Conservation (phyloP, 2,329 filamentous ascomycete species). For the Botrytis tulipae region DNA sequence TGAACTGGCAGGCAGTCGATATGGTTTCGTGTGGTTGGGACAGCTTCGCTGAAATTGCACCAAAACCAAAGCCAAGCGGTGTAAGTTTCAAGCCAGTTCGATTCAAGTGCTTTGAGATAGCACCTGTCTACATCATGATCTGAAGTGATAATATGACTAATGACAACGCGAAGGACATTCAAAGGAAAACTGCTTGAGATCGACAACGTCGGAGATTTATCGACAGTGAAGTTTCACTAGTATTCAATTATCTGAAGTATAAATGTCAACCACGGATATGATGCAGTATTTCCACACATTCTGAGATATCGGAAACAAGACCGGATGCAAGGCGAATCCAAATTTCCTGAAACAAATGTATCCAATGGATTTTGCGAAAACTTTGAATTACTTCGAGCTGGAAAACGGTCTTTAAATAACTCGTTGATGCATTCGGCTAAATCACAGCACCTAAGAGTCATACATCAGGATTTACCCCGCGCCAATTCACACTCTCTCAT, state of each 20-base stretch:
- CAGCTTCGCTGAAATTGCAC: neutral
- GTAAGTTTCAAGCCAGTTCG: neutral
- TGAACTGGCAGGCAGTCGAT: too few relatives aligned
- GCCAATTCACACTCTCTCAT: neutral
- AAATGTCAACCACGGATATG: rapidly evolving
- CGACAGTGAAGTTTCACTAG: neutral
- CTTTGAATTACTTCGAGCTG: neutral
- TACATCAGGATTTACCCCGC: neutral
- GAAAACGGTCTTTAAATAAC: neutral
- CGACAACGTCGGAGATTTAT: neutral
- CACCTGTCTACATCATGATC: neutral
- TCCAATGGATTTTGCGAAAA: too few relatives aligned
- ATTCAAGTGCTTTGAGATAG: neutral
- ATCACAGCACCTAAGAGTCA: neutral
- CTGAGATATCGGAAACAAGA: neutral
- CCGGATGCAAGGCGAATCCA: neutral
- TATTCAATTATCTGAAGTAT: neutral
- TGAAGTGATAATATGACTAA: too few relatives aligned
- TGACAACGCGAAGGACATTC: rapidly evolving
- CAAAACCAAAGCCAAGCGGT: neutral
- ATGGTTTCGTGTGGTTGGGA: neutral
- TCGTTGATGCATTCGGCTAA: neutral
- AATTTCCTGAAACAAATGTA: neutral
- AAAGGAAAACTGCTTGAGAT: neutral
- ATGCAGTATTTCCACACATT: neutral